phyloP scores from a whole-genome alignment of 805 yeast species.

The Cyberlindnera maclurae region DNA sequence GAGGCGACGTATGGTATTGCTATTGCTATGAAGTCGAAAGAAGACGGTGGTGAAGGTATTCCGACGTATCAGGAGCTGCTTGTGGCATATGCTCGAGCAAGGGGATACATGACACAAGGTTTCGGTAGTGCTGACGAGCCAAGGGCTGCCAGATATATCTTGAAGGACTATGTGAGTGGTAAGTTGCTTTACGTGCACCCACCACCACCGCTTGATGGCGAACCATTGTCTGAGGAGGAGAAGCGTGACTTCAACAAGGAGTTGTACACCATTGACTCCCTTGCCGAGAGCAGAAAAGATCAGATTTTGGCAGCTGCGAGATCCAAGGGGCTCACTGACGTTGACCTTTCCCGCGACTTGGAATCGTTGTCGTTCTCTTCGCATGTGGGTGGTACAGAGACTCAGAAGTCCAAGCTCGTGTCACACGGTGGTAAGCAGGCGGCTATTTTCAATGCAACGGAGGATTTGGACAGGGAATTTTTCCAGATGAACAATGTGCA shows the following conservation, averaged over 20 bases:
- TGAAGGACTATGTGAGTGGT: conserved; percentile 94
- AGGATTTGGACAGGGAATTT: conserved; percentile 79
- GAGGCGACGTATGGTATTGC: conserved; percentile 94
- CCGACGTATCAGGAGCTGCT: conserved; percentile 88
- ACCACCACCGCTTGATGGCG: conserved; percentile 59
- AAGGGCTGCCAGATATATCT: conserved; percentile 84
- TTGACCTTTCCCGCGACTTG: conserved; percentile 62
- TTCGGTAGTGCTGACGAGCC: conserved; percentile 96
- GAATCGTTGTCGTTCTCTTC: conserved; percentile 70
- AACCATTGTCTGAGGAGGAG: conserved; percentile 44
- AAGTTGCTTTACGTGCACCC: conserved; percentile 79
- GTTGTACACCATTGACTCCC: conserved; percentile 54
- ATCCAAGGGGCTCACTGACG: conserved; percentile 45
- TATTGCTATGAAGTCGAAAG: conserved; percentile 63
- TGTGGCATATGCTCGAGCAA: conserved; percentile 88
- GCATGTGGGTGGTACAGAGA: conserved; percentile 52
- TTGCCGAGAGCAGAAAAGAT: conserved; percentile 66
- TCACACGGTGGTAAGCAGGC: conserved; percentile 82
- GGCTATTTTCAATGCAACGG: conserved; percentile 69
- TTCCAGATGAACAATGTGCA: conserved; percentile 59
- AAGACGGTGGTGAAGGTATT: conserved; percentile 84
- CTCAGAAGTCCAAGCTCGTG: conserved; percentile 41
- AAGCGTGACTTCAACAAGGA: conserved; percentile 64
- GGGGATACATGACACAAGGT: conserved; percentile 97
- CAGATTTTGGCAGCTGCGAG: conserved; percentile 64